phyloP scores from a whole-genome alignment of 805 yeast species.

The Priceomyces medius region DNA sequence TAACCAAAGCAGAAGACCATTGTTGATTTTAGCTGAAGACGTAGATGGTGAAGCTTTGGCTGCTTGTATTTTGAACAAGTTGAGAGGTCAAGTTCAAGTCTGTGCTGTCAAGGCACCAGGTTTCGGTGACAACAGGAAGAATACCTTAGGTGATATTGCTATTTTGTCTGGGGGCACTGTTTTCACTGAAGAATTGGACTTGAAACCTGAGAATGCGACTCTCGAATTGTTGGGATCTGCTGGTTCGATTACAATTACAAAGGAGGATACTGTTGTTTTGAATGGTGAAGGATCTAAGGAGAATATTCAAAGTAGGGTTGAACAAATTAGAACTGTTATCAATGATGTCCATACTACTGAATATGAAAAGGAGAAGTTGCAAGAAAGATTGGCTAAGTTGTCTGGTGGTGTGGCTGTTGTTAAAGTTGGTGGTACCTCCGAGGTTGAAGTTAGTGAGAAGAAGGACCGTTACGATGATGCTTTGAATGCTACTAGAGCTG shows the following conservation, averaged over 20 bases:
- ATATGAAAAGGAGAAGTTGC: constrained; percentile 95
- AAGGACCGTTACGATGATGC: constrained; percentile 99
- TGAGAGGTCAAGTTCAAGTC: constrained; percentile 97
- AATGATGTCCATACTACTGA: constrained; percentile 75
- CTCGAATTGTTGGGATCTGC: constrained; percentile 86
- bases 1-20: constrained; percentile 89
- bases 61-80: constrained; percentile 94
- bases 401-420: constrained; percentile 98
- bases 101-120: constrained; percentile 99
- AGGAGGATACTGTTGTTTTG: constrained; percentile 91
- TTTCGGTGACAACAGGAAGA: constrained; percentile 97
- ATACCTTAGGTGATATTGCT: constrained; percentile 93
- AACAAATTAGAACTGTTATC: constrained; percentile 83
- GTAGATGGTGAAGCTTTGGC: constrained; percentile 98
- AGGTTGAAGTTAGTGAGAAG: constrained; percentile 98
- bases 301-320: constrained; percentile 79
- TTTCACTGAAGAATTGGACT: constrained; percentile 88
- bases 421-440: constrained; percentile 96
- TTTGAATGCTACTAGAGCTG: constrained; percentile 97
- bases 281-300: constrained; percentile 91
- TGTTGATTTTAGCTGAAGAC: constrained; percentile 91
- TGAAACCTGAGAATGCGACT: constrained; percentile 94
- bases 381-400: constrained; percentile 94
- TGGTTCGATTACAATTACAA: constrained; percentile 88
- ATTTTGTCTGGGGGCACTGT: constrained; percentile 91